These are phyloP conservation scores for Cynanchum wilfordii DNA, from an alignment of 257 asterid species.

Conservation along the genomic window DNA sequence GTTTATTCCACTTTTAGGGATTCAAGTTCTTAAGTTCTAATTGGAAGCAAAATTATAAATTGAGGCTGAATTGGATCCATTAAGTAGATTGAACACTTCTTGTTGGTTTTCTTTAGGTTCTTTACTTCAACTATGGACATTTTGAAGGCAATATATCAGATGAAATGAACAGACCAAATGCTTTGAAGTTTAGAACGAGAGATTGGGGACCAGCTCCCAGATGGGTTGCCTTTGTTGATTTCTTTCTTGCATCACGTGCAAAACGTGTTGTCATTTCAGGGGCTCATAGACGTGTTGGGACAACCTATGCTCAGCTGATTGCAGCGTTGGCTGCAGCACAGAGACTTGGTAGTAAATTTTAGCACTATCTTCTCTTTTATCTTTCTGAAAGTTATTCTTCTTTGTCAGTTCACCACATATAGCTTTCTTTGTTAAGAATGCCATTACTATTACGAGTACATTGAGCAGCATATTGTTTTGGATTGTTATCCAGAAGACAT, in stretches of 20 bases:
- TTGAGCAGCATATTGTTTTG: neutral
- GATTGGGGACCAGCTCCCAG: conserved; percentile 99
- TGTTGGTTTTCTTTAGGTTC: conserved; percentile 46
- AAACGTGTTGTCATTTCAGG: conserved; percentile 79
- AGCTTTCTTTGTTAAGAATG: neutral
- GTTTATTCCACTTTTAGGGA: neutral
- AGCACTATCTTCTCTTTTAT: neutral
- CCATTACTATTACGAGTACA: neutral
- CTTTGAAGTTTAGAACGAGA: conserved; percentile 46
- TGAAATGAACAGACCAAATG: conserved; percentile 22
- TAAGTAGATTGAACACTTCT: conserved; percentile 2
- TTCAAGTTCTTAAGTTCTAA: neutral
- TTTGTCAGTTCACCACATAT: neutral
- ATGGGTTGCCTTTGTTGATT: conserved; percentile 98
- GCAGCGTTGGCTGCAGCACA: conserved; percentile 90
- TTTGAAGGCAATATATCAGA: conserved; percentile 57
- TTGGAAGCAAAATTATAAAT: neutral
- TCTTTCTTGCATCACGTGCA: conserved; percentile 88
- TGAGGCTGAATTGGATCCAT: neutral
- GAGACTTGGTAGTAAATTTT: conserved; percentile 51
- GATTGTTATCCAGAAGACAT: conserved; percentile 41
- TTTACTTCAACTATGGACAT: conserved; percentile 65
- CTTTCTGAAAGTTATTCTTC: neutral
- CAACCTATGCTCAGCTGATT: conserved; percentile 80
- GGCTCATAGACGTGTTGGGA: conserved; percentile 94